Base-by-base conservation (phyloP, 495 filamentous ascomycete genomes). In the Hypomontagnella monticulosa region DNA sequence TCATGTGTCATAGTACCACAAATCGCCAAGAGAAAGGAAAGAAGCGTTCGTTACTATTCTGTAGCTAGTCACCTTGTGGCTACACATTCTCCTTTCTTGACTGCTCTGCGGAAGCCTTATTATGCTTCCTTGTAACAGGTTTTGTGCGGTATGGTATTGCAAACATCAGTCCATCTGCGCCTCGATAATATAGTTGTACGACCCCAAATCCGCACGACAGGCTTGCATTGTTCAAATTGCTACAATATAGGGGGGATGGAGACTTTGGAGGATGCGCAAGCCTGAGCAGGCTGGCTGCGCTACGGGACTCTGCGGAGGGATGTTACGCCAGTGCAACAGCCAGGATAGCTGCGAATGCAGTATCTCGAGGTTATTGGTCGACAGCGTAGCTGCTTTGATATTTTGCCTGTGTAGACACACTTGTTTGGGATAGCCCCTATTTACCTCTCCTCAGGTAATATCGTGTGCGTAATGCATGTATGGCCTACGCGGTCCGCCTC, bases 241-340 rank as follows among this genome's bases (percentile, higher is more conserved):
- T 52, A 61, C 41, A 58, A 57, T 52, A 52, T 61, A 66, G 49
- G 42, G 57, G 57, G 32, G 15, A 48, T 46, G 49, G 48, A 30
- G 36, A 14, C 53, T 32, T 48, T 47, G 38, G 43, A 50, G 55
- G 57, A 65, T 62, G 37, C 56, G 62, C 46, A 55, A 62, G 53
- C 57, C 66, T 30, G 41, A 62, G 58, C 52, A 66, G 53, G 50
- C 34, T 46, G 49, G 62, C 61, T 61, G 53, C 42, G 20, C 41
- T 70, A 65, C 66, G 66, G 66, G 66, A 65, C 40, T 62, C 47
- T 70, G 61, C 57, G 67, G 57, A 52, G 62, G 30, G 41, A 48
- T 58, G 67, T 70, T 66, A 59, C 62, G 56, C 67, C 62, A 58
- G 67, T 70, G 57, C 62, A 62, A 70, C 67, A 62, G 44, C 61